A percentile compares a stretch with the other conserved stretches of the same genome.
These are phyloP conservation scores for Funneliformis mosseae DNA, from an alignment of 192 early-diverging fungal species.

Conservation along the genomic window DNA sequence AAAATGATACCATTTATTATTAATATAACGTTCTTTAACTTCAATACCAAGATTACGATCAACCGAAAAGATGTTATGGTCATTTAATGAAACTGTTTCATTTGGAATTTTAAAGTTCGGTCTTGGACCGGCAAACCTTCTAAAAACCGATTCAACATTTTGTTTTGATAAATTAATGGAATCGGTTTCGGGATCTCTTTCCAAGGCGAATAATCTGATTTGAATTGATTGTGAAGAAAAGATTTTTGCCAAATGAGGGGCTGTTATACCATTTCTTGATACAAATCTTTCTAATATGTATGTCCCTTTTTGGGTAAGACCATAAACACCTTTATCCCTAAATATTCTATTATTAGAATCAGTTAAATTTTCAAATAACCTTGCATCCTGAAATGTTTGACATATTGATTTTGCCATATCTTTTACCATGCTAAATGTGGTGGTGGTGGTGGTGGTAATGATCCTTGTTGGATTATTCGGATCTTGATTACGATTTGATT, in stretches of 20 bases:
- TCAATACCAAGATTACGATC: conserved; percentile 49
- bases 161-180: conserved; percentile 44
- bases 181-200: conserved; percentile 51
- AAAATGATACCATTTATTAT: conserved; percentile 40
- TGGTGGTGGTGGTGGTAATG: conserved; percentile 55
- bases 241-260: conserved; percentile 42
- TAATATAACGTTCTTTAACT: conserved; percentile 42
- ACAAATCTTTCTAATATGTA: conserved; percentile 53
- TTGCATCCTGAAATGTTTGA: conserved; percentile 56
- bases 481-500: conserved; percentile 48
- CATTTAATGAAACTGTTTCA: neutral
- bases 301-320: conserved; percentile 54
- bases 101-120: conserved; percentile 45
- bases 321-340: conserved; percentile 49
- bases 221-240: conserved; percentile 22
- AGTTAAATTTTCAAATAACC: conserved; percentile 46
- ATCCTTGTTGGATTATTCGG: conserved; percentile 51
- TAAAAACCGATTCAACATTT: conserved; percentile 45
- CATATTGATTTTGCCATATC: conserved; percentile 57
- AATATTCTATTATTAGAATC: conserved; percentile 50
- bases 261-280: conserved; percentile 42
- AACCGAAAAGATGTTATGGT: too few species aligned
- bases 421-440: conserved; percentile 56
- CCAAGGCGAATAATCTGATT: conserved; percentile 42
- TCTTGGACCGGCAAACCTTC: conserved; percentile 47